phyloP scores from a whole-genome alignment of 306 rosid genomes.

The Morella rubra region DNA sequence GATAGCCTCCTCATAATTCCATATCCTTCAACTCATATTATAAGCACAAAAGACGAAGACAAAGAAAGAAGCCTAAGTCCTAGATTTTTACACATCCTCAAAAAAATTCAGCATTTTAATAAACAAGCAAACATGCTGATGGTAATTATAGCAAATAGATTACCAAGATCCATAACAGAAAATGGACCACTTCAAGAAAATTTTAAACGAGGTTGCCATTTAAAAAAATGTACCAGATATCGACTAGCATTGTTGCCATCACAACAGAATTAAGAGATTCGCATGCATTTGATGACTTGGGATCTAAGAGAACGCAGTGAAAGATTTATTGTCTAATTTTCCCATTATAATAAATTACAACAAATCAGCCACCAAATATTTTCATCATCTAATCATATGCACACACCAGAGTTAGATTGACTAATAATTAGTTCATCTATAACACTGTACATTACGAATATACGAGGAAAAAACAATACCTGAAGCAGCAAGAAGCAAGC shows the following conservation, averaged over 20 bases:
- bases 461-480: constrained; percentile 63
- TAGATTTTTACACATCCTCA: constrained; percentile 12
- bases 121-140: too few species aligned
- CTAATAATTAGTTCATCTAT: constrained; percentile 3
- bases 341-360: constrained; percentile 75
- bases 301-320: constrained; percentile 90
- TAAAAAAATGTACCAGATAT: constrained; percentile 70
- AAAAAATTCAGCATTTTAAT: too few species aligned
- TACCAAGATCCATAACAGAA: too few species aligned
- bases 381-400: constrained; percentile 68
- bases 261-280: constrained; percentile 83
- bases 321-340: constrained; percentile 83
- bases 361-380: constrained; percentile 82
- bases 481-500: constrained; percentile 97
- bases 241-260: constrained; percentile 98
- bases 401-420: constrained; percentile 16
- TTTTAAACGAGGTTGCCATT: too few species aligned
- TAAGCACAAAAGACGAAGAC: not conserved
- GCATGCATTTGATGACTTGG: constrained; percentile 82
- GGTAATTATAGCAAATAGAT: too few species aligned
- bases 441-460: constrained; percentile 5
- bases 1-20: constrained; percentile 81
- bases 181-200: too few species aligned
- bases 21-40: constrained; percentile 61
- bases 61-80: not conserved